Evolutionary conservation across 768 basidiomycete species (phyloP).

Genomic region (Stropharia rugosoannulata): DNA sequence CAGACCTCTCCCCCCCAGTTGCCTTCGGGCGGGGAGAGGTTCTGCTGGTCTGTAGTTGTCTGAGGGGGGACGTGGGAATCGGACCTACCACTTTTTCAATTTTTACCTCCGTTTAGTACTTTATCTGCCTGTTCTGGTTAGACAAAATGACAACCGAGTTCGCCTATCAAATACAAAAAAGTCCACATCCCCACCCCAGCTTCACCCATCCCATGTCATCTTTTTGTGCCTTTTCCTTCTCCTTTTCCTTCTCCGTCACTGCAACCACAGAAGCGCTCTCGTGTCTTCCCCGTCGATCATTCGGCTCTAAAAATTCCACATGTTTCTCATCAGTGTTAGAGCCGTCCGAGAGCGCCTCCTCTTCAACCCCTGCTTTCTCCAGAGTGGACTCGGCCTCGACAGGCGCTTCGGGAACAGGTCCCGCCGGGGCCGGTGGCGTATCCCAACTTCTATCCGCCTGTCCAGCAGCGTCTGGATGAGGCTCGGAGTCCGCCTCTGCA

Average conservation of each 20-base stretch:
- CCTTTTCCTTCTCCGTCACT: slow-evolving; percentile 19
- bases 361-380: slow-evolving; percentile 16
- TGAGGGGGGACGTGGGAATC: too few relatives aligned
- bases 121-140: too few relatives aligned
- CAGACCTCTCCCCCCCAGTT: too few relatives aligned
- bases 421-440: neutral
- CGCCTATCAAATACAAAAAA: too few relatives aligned
- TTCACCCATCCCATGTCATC: slow-evolving; percentile 48
- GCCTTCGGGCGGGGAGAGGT: too few relatives aligned
- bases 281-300: slow-evolving; percentile 7
- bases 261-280: neutral
- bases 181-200: too few relatives aligned
- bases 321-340: slow-evolving; percentile 32
- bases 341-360: slow-evolving; percentile 19
- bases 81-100: too few relatives aligned
- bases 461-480: slow-evolving; percentile 1
- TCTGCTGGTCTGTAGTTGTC: too few relatives aligned
- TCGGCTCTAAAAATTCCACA: slow-evolving; percentile 32
- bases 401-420: slow-evolving; percentile 1
- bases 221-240: slow-evolving; percentile 25
- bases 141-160: too few relatives aligned
- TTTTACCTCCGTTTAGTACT: too few relatives aligned
- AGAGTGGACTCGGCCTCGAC: slow-evolving; percentile 10
- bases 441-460: neutral
- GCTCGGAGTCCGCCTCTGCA: slow-evolving; percentile 3